phyloP scores from a whole-genome alignment of 352 stramenopile genomes.

The Phytophthora idaei region DNA sequence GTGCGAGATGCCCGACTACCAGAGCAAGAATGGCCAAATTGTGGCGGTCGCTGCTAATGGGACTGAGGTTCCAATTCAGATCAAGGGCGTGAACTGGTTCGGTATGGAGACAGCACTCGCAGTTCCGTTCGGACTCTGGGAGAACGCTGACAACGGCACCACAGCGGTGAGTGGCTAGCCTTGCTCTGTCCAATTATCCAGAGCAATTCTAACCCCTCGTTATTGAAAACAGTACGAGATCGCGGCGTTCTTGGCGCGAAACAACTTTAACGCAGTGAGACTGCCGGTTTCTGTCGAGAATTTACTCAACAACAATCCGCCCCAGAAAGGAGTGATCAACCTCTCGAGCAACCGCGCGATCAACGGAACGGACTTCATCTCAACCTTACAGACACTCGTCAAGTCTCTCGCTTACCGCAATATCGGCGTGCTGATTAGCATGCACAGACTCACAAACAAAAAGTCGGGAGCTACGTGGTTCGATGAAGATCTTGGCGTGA shows the following conservation, averaged over 20 bases:
- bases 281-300: conserved; percentile 74
- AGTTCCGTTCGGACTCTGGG: conserved; percentile 76
- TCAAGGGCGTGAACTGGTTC: conserved; percentile 86
- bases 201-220: neutral
- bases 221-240: conserved; percentile 63
- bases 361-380: conserved; percentile 74
- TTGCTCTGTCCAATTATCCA: neutral
- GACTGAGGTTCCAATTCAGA: conserved; percentile 66
- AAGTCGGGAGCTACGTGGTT: conserved; percentile 74
- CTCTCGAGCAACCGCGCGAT: conserved; percentile 71
- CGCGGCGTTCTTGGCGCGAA: conserved; percentile 70
- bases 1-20: conserved; percentile 74
- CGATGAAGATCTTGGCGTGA: conserved; percentile 47
- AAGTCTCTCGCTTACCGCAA: conserved; percentile 69
- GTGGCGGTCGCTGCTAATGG: conserved; percentile 65
- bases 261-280: conserved; percentile 87
- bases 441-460: conserved; percentile 70
- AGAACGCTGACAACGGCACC: conserved; percentile 76
- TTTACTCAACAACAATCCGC: conserved; percentile 67
- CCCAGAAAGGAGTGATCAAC: conserved; percentile 70
- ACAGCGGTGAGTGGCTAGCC: conserved; percentile 41
- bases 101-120: conserved; percentile 77
- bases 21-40: conserved; percentile 76
- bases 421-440: conserved; percentile 78
- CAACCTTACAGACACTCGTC: conserved; percentile 72